Conservation (phyloP, 208 protist species). For the Entamoeba invadens region DNA sequence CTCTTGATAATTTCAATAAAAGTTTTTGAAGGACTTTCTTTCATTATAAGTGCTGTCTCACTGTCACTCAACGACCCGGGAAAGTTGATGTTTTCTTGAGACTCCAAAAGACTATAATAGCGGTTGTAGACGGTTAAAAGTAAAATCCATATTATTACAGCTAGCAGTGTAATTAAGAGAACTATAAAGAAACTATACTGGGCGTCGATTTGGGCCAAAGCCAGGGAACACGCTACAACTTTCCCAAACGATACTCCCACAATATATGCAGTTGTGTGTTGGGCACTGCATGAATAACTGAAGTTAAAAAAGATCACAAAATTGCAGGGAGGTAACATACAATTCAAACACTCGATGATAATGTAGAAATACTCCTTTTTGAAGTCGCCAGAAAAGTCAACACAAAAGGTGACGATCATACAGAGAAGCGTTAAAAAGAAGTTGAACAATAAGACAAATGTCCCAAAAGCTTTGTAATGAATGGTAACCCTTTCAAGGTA, state of each 20-base stretch:
- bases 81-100: too few relatives aligned
- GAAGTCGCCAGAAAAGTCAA: neutral
- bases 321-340: neutral
- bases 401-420: neutral
- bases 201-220: neutral
- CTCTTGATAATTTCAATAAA: neutral
- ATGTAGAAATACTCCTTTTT: neutral
- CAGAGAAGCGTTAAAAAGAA: neutral
- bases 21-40: too few relatives aligned
- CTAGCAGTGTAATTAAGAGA: neutral
- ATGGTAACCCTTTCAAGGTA: neutral
- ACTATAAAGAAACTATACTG: neutral
- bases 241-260: neutral
- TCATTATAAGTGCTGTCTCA: too few relatives aligned
- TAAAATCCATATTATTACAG: neutral
- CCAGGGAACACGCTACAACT: neutral
- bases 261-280: neutral
- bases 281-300: neutral
- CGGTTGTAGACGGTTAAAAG: too few relatives aligned
- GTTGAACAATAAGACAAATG: neutral
- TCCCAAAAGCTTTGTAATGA: neutral
- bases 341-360: neutral
- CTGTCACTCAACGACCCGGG: too few relatives aligned
- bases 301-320: neutral
- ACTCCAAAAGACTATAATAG: too few relatives aligned